Evolutionary conservation across 352 stramenopile genomes (phyloP), one percentile per base, ranked within the genome.

Genomic region (Pythium aristosporum): DNA sequence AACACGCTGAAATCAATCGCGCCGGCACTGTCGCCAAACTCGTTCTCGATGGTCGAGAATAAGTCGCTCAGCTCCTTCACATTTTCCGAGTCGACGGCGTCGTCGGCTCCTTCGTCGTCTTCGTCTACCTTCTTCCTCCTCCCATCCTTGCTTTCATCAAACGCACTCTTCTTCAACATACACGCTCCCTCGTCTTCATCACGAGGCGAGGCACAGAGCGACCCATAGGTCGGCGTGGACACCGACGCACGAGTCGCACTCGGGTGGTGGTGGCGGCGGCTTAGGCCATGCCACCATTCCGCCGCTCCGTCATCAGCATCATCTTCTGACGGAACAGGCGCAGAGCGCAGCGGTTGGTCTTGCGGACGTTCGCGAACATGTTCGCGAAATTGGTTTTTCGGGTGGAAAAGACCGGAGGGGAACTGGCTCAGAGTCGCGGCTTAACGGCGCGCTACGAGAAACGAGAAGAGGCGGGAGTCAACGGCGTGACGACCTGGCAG

Each of bases 21-120:
- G 9, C 37, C 63, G 13, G 53, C 60, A 39, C 11, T 39, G 5
- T 65, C 56, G 41, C 61, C 63, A 54, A 74, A 68, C 30, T 85
- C 72, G 47, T 73, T 68, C 66, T 87, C 75, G 55, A 85, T 80
- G 55, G 61, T 76, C 57, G 69, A 75, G 44, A 87, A 80, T 66
- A 88, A 59, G 32, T 85, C 78, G 44, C 68, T 87, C 23, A 87
- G 67, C 50, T 80, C 67, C 43, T 89, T 72, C 47, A 81, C 76
- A 48, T 82, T 75, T 30, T 70, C 56, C 64, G 66, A 80, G 63
- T 87, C 79, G 30, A 75, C 61, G 10, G 48, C 39, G 21, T 76
- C 66, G 11, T 51, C 55, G 21, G 8, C 34, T 39, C 11, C 8
- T 39, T 39, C 34, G 0, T 39, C 8, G 8, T 51, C 46, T 32